These are phyloP conservation scores for Ophiostoma ulmi DNA, from an alignment of 2,329 filamentous ascomycete species.

Conservation along the genomic window DNA sequence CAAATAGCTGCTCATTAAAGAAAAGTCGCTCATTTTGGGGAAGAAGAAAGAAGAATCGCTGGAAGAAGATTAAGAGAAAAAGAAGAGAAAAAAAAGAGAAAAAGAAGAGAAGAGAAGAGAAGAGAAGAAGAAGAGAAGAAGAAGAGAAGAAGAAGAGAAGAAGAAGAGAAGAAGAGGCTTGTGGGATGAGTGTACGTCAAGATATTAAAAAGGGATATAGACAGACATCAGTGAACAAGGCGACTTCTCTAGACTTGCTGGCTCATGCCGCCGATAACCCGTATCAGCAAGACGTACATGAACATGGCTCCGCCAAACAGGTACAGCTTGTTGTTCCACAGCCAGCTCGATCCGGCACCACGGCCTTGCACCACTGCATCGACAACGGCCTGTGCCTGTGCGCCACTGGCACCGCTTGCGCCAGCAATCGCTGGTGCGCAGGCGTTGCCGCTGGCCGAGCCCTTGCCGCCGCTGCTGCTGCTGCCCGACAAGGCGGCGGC, in stretches of 20 bases:
- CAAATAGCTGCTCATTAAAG: no score
- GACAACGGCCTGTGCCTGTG: conserved; percentile 66
- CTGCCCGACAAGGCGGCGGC: neutral
- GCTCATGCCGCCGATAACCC: conserved; percentile 55
- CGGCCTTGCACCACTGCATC: conserved; percentile 70
- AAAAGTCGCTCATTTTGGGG: no score
- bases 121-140: neutral
- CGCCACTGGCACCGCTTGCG: conserved; percentile 48
- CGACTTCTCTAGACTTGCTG: neutral
- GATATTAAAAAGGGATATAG: neutral
- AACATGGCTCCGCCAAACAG: conserved; percentile 67
- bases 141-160: neutral
- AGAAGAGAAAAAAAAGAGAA: neutral
- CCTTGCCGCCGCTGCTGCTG: neutral
- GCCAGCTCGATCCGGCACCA: conserved; percentile 77
- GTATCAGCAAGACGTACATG: conserved; percentile 74
- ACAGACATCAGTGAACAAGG: neutral
- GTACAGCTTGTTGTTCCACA: conserved; percentile 72
- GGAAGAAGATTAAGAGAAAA: conserved; percentile 14
- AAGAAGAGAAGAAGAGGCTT: neutral
- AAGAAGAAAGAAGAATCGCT: neutral
- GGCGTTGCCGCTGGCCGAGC: neutral
- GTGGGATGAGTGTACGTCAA: no score
- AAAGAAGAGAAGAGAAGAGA: neutral
- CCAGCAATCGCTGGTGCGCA: conserved; percentile 30